A percentile compares a stretch with the other conserved stretches of the same genome.
These are phyloP conservation scores for Bonia amplexicaulis DNA, from an alignment of 176 grass and related monocot genomes.

Conservation along the genomic window DNA sequence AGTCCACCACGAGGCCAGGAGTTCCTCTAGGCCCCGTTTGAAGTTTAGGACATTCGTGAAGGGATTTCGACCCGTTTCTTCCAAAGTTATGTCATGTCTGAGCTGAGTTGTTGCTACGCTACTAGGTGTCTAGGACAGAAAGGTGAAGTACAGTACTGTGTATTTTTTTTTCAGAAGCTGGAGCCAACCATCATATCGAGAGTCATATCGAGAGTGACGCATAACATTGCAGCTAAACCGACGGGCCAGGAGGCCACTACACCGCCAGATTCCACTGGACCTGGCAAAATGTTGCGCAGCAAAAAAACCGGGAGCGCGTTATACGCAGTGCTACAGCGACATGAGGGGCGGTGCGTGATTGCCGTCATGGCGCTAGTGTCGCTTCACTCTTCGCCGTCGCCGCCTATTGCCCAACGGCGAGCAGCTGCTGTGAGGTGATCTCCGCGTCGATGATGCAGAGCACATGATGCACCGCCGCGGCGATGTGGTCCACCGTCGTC, in stretches of 20 bases:
- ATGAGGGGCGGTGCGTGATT: neutral
- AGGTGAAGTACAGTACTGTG: neutral
- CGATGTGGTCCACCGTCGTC: constrained; percentile 72
- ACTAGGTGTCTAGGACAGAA: neutral
- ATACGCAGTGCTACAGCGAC: neutral
- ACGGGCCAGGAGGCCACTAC: neutral
- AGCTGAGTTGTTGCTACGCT: neutral
- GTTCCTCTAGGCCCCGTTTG: neutral
- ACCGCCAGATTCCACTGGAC: neutral
- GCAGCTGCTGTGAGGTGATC: constrained; percentile 16
- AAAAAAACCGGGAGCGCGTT: neutral
- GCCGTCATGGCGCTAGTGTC: neutral
- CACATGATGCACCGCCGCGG: constrained; percentile 71
- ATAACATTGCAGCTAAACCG: neutral
- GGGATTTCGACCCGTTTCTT: neutral
- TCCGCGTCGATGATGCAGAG: constrained; percentile 64
- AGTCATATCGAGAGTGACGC: neutral
- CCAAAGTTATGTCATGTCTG: neutral
- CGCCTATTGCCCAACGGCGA: neutral
- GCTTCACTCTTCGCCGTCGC: neutral
- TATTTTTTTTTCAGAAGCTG: neutral
- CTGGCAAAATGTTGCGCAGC: neutral
- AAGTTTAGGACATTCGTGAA: neutral
- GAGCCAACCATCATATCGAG: neutral
- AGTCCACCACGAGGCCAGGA: neutral